phyloP scores from a whole-genome alignment of 2,329 filamentous ascomycete species.

The Aspergillus sp. region DNA sequence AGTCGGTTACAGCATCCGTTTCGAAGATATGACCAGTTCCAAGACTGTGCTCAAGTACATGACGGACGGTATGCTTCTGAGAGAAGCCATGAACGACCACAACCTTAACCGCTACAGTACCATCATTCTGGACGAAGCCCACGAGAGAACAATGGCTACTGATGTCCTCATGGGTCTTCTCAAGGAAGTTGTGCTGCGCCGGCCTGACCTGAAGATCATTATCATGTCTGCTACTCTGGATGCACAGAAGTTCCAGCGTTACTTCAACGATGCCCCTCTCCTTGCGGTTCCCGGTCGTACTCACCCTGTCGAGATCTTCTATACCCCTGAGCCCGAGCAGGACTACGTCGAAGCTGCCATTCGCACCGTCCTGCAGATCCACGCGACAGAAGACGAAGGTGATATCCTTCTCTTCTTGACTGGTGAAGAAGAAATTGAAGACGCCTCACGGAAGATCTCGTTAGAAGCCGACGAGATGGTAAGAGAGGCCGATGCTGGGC shows the following conservation, averaged over 20 bases:
- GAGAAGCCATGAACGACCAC: conserved; percentile 96
- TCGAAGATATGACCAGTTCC: conserved; percentile 87
- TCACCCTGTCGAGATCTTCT: conserved; percentile 96
- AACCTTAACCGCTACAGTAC: conserved; percentile 90
- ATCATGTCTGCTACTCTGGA: conserved; percentile 99
- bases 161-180: conserved; percentile 96
- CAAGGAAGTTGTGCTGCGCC: conserved; percentile 80
- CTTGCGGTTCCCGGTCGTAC: conserved; percentile 94
- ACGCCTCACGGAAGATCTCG: conserved; percentile 86
- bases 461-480: conserved; percentile 91
- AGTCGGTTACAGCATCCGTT: conserved; percentile 98
- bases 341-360: conserved; percentile 97
- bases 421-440: conserved; percentile 97
- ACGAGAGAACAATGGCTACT: conserved; percentile 95
- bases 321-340: conserved; percentile 91
- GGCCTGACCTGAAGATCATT: conserved; percentile 93
- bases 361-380: conserved; percentile 93
- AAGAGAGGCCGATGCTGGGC: conserved; percentile 86
- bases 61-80: conserved; percentile 97
- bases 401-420: conserved; percentile 95
- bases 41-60: conserved; percentile 98
- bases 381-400: conserved; percentile 87
- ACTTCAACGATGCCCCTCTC: conserved; percentile 92
- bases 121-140: conserved; percentile 97
- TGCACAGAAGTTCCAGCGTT: conserved; percentile 95